Evolutionary conservation across 73 alveolate genomes (phyloP).

Genomic region (Paramecium sonneborni): DNA sequence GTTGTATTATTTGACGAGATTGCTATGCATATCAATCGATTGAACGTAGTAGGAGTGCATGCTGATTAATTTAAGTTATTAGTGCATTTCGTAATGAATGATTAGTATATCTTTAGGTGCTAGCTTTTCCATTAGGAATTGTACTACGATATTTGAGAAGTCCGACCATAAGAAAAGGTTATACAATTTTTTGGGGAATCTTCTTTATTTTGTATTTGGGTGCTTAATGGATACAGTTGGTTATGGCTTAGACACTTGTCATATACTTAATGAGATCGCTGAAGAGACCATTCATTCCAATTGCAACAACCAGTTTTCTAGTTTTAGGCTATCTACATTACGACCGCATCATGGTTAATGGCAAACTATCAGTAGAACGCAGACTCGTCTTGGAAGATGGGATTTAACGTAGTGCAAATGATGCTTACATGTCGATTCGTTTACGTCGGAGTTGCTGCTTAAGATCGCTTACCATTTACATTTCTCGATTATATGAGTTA

Average conservation of each 20-base stretch:
- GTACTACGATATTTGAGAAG: neutral
- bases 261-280: neutral
- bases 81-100: neutral
- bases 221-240: constrained; percentile 18
- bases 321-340: constrained; percentile 38
- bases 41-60: neutral
- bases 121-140: neutral
- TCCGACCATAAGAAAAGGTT: neutral
- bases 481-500: constrained; percentile 23
- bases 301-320: neutral
- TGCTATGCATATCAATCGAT: neutral
- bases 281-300: constrained; percentile 1
- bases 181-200: neutral
- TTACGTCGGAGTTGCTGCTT: neutral
- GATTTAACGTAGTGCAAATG: constrained; percentile 42
- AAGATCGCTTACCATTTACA: neutral
- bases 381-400: constrained; percentile 48
- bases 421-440: constrained; percentile 45
- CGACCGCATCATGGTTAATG: neutral
- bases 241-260: neutral
- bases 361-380: neutral
- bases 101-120: neutral
- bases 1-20: neutral
- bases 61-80: neutral
- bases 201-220: constrained; percentile 8